These are phyloP conservation scores for Byssoonygena ceratinophila DNA, from an alignment of 2,329 filamentous ascomycete species.

Conservation along the genomic window DNA sequence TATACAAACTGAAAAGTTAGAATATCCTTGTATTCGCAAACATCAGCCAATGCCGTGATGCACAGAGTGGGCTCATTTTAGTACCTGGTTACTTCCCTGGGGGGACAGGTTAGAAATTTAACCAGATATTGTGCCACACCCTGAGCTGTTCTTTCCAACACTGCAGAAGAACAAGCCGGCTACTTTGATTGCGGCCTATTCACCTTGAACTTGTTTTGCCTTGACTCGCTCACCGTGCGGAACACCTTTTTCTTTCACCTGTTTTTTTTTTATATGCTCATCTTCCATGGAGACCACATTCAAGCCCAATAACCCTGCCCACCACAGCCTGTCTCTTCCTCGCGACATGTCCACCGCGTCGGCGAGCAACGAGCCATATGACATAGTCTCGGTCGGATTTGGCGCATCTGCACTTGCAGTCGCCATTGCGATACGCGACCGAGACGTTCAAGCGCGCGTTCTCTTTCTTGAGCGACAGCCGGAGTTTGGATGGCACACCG, in stretches of 20 bases:
- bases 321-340: neutral
- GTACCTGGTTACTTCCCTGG: neutral
- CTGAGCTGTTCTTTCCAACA: neutral
- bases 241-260: neutral
- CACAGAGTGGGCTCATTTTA: conserved; percentile 7
- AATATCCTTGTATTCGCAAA: conserved; percentile 1
- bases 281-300: conserved; percentile 7
- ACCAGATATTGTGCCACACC: conserved; percentile 2
- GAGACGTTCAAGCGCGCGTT: conserved; percentile 59
- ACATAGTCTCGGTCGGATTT: conserved; percentile 84
- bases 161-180: neutral
- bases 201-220: neutral
- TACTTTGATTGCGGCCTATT: neutral
- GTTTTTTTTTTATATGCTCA: neutral
- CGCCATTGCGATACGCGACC: conserved; percentile 77
- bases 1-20: neutral
- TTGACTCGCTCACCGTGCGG: neutral
- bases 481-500: conserved; percentile 82
- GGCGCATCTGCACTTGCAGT: conserved; percentile 84
- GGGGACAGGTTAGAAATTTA: neutral
- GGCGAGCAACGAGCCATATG: conserved; percentile 37
- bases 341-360: conserved; percentile 4
- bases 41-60: conserved; percentile 2
- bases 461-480: conserved; percentile 80
- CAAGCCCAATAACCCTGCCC: neutral